Evolutionary conservation across 768 basidiomycete species (phyloP), one percentile per base, ranked within the genome.

Genomic region (Rubroboletus satanas): DNA sequence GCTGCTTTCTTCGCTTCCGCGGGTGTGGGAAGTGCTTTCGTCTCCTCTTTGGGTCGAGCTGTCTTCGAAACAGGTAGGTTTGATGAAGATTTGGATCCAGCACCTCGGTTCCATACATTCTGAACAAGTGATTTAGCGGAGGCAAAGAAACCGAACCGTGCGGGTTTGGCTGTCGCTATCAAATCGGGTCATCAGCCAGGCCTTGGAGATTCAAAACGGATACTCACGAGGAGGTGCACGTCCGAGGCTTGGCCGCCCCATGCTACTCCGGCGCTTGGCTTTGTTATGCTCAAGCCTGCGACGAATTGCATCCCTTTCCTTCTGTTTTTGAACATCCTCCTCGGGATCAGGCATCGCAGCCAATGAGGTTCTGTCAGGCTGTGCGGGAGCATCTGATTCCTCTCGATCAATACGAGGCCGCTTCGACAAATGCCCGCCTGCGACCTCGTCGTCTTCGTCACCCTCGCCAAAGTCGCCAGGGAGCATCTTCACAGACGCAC

Each of bases 51-150:
- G 31, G 54, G 18, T 17, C 51, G 55, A 39, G 57, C 51, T 5
- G 67, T 42, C 55, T 71, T 76, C 37, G 68, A 57, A 18, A 65
- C 60, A 9, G 69, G 65, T 15, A 70, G 60, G 36, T 52, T 68
- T 6, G 71, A 62, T 10, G 58, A 29, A 10, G 64, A 48, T 47
- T 66, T 74, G 17, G 66, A 64, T 7, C 67, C 67, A 15, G 67
- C 72, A 26, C 78, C 81, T 59, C 85, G 76, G 61, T 82, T 83
- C 87, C 87, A 90, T 1, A 91, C 87, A 58, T 79, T 87, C 61
- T 79, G 75, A 5, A 90, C 88, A 4, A 90, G 72, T 0, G 81
- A 80, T 66, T 88, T 90, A 8, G 89, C 84, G 21, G 77, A 74
- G 8, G 84, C 78, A 7, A 91, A 68, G 73, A 91, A 88, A 1